phyloP scores from a whole-genome alignment of 228 moss, liverwort and hornwort genomes.

The Sphagnum magellanicum region DNA sequence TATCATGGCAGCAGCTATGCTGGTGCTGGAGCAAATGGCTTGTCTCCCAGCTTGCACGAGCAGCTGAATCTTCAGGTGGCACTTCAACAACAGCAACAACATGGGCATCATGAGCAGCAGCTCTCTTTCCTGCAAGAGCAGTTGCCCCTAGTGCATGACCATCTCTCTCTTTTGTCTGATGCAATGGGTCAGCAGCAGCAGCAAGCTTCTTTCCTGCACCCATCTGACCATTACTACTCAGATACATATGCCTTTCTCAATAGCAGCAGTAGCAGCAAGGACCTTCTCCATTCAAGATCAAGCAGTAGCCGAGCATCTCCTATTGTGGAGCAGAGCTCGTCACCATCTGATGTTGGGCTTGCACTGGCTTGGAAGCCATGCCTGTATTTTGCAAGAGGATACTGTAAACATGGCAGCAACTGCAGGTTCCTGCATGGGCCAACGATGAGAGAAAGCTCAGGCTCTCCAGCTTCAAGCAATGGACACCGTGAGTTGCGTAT shows the following conservation, averaged over 20 bases:
- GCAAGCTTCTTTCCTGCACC: conserved; percentile 35
- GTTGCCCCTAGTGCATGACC: conserved; percentile 73
- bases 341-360: conserved; percentile 82
- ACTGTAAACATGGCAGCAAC: conserved; percentile 94
- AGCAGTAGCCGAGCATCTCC: conserved; percentile 91
- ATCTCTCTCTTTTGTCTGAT: conserved; percentile 54
- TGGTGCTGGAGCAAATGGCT: conserved; percentile 17
- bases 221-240: conserved; percentile 73
- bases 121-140: conserved; percentile 69
- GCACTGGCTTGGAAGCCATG: conserved; percentile 95
- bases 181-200: conserved; percentile 60
- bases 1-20: conserved; percentile 31
- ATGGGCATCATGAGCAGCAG: conserved; percentile 32
- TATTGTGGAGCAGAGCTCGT: conserved; percentile 63
- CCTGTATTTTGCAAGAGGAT: conserved; percentile 89
- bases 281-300: conserved; percentile 93
- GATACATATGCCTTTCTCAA: conserved; percentile 89
- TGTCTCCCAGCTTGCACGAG: conserved; percentile 48
- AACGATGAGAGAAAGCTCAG: conserved; percentile 63
- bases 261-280: conserved; percentile 73
- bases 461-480: conserved; percentile 74
- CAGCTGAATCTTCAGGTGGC: conserved; percentile 41
- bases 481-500: conserved; percentile 73
- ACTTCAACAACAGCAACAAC: conserved; percentile 43
- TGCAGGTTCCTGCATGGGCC: conserved; percentile 91